Conservation (phyloP, 805 yeast species). For the Candida parachauliodes region DNA sequence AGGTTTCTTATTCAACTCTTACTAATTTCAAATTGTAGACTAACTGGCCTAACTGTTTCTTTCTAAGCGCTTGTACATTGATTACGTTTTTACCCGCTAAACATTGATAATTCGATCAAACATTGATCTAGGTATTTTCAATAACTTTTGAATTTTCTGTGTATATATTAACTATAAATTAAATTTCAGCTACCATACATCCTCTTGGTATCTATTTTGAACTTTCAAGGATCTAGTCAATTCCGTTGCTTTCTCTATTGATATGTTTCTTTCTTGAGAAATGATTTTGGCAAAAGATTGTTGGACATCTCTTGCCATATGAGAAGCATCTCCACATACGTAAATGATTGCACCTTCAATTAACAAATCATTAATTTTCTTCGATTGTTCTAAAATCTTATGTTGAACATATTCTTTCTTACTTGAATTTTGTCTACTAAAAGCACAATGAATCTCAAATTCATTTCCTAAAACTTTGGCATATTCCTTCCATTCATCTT, state of each 20-base stretch:
- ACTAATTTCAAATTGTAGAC: too few species aligned
- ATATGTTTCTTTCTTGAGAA: conserved; percentile 56
- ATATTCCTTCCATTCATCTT: conserved; percentile 85
- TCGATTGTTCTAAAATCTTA: conserved; percentile 51
- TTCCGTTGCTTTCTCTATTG: conserved; percentile 68
- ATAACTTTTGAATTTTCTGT: background rate
- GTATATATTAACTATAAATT: background rate
- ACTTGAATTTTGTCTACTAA: conserved; percentile 65
- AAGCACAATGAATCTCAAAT: conserved; percentile 77
- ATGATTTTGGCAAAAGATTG: conserved; percentile 61
- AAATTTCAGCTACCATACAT: conserved; percentile 97
- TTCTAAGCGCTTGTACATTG: too few species aligned
- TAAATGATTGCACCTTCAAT: conserved; percentile 79
- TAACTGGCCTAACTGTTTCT: too few species aligned
- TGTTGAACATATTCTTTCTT: conserved; percentile 82
- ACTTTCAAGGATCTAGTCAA: conserved; percentile 74
- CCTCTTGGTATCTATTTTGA: conserved; percentile 91
- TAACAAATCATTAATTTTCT: conserved; percentile 53
- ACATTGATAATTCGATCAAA: too few species aligned
- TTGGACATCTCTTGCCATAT: conserved; percentile 94
- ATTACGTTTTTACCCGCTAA: too few species aligned
- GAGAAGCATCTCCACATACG: conserved; percentile 95
- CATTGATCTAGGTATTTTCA: background rate
- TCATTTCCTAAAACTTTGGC: conserved; percentile 54
- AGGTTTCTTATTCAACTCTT: too few species aligned